A percentile compares a stretch with the other conserved stretches of the same genome.
phyloP scores from a whole-genome alignment of 768 basidiomycete species.

The Cystobasidiopsis lactophilus region DNA sequence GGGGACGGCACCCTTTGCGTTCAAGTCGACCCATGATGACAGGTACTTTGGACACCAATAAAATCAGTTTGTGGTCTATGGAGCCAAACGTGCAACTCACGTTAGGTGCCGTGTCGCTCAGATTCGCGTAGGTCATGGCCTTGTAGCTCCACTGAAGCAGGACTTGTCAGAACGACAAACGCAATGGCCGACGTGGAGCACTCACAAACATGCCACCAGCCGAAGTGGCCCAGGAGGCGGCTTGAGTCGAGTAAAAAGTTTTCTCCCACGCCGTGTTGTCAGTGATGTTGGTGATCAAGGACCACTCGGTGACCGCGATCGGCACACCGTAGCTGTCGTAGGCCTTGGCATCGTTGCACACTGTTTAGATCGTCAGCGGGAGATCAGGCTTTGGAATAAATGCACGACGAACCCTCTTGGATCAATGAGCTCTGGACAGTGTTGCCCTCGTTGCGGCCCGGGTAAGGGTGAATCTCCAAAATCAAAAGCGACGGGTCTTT shows the following conservation, averaged over 20 bases:
- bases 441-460: not conserved
- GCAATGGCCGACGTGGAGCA: not conserved
- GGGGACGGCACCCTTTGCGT: not conserved
- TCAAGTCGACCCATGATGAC: not conserved
- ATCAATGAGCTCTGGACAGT: no score
- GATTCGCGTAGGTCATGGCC: not conserved
- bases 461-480: slow-evolving; percentile 13
- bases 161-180: no score
- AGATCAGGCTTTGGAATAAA: slow-evolving; percentile 4
- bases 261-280: slow-evolving; percentile 15
- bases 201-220: slow-evolving; percentile 9
- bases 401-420: slow-evolving; percentile 18
- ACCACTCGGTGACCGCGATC: slow-evolving; percentile 16
- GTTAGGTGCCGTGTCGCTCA: not conserved
- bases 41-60: no score
- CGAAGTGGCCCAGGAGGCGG: slow-evolving; percentile 17
- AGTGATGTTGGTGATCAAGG: slow-evolving; percentile 10
- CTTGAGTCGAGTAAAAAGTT: slow-evolving; percentile 17
- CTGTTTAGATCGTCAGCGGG: slow-evolving; percentile 12
- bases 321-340: slow-evolving; percentile 15
- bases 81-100: no score
- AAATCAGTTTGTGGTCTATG: no score
- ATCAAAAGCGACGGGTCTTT: slow-evolving; percentile 13
- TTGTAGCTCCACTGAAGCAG: not conserved
- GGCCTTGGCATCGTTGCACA: slow-evolving; percentile 13